Conservation (phyloP, 2,329 filamentous ascomycete species). For the Sporothrix luriei region DNA sequence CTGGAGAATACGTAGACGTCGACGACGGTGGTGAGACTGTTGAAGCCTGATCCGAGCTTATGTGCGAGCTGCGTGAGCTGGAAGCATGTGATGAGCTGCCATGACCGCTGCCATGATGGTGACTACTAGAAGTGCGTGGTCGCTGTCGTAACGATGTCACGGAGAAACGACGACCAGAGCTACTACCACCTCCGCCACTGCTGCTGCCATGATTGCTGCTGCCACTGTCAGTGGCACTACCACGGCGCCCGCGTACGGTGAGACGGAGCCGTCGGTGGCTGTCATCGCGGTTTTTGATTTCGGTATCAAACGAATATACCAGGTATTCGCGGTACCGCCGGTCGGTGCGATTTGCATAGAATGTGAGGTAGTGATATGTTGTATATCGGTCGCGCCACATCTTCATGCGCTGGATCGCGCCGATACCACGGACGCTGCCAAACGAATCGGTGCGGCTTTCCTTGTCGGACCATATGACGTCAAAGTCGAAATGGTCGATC, state of each 20-base stretch:
- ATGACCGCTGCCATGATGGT: constrained; percentile 10
- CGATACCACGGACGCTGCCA: constrained; percentile 54
- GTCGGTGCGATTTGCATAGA: constrained; percentile 51
- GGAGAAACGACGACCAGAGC: constrained; percentile 46
- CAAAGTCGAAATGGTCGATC: constrained; percentile 56
- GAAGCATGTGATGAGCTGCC: constrained; percentile 28
- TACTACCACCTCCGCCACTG: constrained; percentile 31
- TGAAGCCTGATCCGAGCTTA: constrained; percentile 32
- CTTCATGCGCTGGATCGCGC: constrained; percentile 56
- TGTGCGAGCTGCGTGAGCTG: constrained; percentile 32
- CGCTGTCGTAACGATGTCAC: constrained; percentile 49
- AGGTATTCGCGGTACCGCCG: constrained; percentile 53
- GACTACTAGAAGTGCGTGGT: constrained; percentile 37
- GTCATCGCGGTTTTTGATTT: constrained; percentile 52
- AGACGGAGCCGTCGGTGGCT: constrained; percentile 51
- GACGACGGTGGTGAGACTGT: constrained; percentile 27
- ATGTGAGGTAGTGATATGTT: constrained; percentile 51
- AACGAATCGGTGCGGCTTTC: constrained; percentile 54
- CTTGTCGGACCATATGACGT: constrained; percentile 56
- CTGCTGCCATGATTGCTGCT: constrained; percentile 31
- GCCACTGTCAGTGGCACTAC: constrained; percentile 46
- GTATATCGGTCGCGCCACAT: constrained; percentile 55
- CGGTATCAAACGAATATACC: constrained; percentile 52
- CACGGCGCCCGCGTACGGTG: constrained; percentile 47
- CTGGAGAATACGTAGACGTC: constrained; percentile 35